A percentile compares a stretch with the other conserved stretches of the same genome.
Evolutionary conservation across 2,329 filamentous ascomycete genomes (phyloP).

Genomic region (Bisporella sp.): DNA sequence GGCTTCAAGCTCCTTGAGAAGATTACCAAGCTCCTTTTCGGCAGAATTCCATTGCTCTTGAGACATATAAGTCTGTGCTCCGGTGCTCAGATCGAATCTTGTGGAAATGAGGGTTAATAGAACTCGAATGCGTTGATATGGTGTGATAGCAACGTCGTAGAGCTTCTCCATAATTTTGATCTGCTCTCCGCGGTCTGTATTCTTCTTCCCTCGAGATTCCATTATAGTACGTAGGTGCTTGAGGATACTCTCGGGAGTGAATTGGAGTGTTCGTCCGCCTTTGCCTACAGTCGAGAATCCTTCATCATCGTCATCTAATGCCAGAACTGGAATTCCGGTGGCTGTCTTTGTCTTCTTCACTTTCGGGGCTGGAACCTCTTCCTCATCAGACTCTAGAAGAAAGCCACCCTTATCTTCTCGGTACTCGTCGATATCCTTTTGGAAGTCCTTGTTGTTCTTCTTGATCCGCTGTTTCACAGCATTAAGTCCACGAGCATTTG

Average conservation of each 20-base stretch:
- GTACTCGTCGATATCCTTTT: constrained; percentile 80
- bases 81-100: constrained; percentile 84
- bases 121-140: constrained; percentile 91
- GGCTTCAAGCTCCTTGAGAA: constrained; percentile 72
- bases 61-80: constrained; percentile 76
- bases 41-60: constrained; percentile 96
- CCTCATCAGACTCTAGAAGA: constrained; percentile 79
- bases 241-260: constrained; percentile 95
- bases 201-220: constrained; percentile 97
- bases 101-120: constrained; percentile 88
- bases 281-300: constrained; percentile 86
- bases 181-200: constrained; percentile 90
- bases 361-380: constrained; percentile 44
- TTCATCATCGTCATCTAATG: constrained; percentile 61
- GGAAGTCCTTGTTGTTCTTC: constrained; percentile 97
- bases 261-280: constrained; percentile 81
- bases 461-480: constrained; percentile 97
- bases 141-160: constrained; percentile 76
- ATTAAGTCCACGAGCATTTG: constrained; percentile 88
- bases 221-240: constrained; percentile 92
- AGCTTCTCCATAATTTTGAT: constrained; percentile 98
- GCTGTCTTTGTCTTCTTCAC: constrained; percentile 45
- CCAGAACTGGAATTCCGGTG: constrained; percentile 42
- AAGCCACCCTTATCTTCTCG: constrained; percentile 77
- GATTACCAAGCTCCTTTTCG: constrained; percentile 72